Base-by-base conservation (phyloP, 371 early-diverging fungal species). In the Funneliformis caledonium region DNA sequence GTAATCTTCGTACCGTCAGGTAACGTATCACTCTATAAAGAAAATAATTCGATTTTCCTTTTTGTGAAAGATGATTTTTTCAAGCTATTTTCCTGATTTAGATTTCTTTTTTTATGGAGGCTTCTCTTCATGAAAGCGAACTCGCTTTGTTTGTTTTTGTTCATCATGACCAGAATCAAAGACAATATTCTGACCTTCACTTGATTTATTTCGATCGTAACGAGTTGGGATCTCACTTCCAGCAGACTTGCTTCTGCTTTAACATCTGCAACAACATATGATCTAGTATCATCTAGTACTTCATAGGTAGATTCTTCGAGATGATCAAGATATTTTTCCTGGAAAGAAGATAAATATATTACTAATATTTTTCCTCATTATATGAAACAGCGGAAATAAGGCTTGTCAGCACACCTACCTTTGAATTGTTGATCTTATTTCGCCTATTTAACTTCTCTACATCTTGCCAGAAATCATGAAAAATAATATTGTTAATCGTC, bases 21-120 rank as follows among this genome's bases (percentile, higher is more conserved):
- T 11, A 74, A 33, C n/a, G 14, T 22, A 74, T 74, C 33, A 19
- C 76, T 45, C n/a, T 16, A 5, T 61, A 47, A 45, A 52, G 56
- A 52, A 52, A 76, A 22, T 7, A 48, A 76, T 31, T 31, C 12
- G 9, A 60, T 47, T 75, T 52, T 11, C 2, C 19, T 60, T 56
- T 48, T 56, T 61, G 52, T 76, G 31, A 75, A 75, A 75, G 42
- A 60, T 76, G 19, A n/a, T 33, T 70, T 72, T 72, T 72, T 19
- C 1, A 5, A 7, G 42, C 7, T 4, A 60, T 47, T n/a, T 72
- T 31, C 64, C 33, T 61, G 22, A 61, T 61, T n/a, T 22, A 16
- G 69, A 16, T 47, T 45, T 45, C 26, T 70, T 70, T 10, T 37
- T 37, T 69, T 0, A 37, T 69, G 43, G 14, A 19, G 47, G 42